Evolutionary conservation across 2,329 filamentous ascomycete species (phyloP).

Genomic region (Clonostachys solani): DNA sequence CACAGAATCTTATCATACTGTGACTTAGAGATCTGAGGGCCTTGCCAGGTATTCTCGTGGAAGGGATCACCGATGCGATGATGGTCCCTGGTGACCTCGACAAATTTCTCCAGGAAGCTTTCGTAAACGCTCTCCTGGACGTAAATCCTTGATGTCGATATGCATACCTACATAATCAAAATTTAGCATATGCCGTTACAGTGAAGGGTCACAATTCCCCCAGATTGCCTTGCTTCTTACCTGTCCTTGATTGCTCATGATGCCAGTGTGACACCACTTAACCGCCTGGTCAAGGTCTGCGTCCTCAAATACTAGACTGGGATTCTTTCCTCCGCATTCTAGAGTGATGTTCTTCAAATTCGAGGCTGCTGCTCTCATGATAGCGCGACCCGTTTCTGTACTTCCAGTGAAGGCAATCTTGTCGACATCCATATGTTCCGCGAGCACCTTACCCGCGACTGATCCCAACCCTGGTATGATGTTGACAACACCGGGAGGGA

Average conservation of each 20-base stretch:
- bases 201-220: neutral
- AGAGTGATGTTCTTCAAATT: slow-evolving; percentile 56
- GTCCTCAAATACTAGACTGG: slow-evolving; percentile 53
- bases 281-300: slow-evolving; percentile 58
- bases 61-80: neutral
- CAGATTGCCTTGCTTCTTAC: slow-evolving; percentile 16
- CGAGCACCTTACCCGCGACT: slow-evolving; percentile 59
- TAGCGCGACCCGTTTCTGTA: slow-evolving; percentile 60
- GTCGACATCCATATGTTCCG: slow-evolving; percentile 57
- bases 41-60: slow-evolving; percentile 18
- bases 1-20: slow-evolving; percentile 61
- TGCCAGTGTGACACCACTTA: slow-evolving; percentile 36
- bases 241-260: slow-evolving; percentile 53
- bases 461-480: slow-evolving; percentile 62
- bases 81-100: slow-evolving; percentile 27
- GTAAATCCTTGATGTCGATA: slow-evolving; percentile 47
- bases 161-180: neutral
- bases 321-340: slow-evolving; percentile 55
- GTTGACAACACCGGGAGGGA: slow-evolving; percentile 72
- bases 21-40: slow-evolving; percentile 44
- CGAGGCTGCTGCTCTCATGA: slow-evolving; percentile 62
- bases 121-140: slow-evolving; percentile 54
- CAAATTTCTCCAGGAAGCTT: slow-evolving; percentile 56
- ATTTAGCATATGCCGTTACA: neutral
- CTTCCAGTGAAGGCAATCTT: slow-evolving; percentile 71